Percentiles rank a stretch among this genome's conserved stretches.
phyloP scores from a whole-genome alignment of 768 basidiomycete genomes.

The Calocera viscosa region DNA sequence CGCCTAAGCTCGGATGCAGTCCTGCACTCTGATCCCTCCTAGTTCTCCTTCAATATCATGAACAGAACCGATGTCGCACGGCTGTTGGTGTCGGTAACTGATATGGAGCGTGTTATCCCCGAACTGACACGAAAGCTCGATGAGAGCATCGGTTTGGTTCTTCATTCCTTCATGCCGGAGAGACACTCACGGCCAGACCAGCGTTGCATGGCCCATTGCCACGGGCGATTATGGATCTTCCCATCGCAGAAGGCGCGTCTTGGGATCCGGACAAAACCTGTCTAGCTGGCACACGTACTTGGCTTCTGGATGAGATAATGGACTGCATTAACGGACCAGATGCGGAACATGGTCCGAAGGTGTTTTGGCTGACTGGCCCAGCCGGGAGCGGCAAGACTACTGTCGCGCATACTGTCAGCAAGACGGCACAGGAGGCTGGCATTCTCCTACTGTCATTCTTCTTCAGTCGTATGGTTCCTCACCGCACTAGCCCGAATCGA shows the following conservation, averaged over 20 bases:
- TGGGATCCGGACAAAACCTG: neutral
- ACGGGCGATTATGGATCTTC: neutral
- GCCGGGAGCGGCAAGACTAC: conserved; percentile 33
- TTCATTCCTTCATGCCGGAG: too few relatives aligned
- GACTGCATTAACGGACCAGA: neutral
- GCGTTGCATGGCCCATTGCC: too few relatives aligned
- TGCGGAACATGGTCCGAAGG: neutral
- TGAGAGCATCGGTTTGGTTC: too few relatives aligned
- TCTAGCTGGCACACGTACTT: neutral
- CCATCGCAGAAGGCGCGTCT: neutral
- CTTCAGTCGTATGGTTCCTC: conserved; percentile 22
- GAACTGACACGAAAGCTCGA: too few relatives aligned
- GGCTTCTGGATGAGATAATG: neutral
- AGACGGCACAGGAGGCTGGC: conserved; percentile 16
- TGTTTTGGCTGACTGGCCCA: conserved; percentile 26
- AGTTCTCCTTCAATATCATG: too few relatives aligned
- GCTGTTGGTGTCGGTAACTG: too few relatives aligned
- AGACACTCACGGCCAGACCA: too few relatives aligned
- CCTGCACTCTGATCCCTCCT: too few relatives aligned
- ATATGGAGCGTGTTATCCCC: too few relatives aligned
- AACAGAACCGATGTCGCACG: too few relatives aligned
- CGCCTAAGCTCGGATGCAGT: too few relatives aligned
- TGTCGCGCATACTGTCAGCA: conserved; percentile 29
- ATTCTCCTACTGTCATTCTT: conserved; percentile 29
- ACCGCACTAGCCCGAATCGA: neutral